Evolutionary conservation across 352 stramenopile genomes (phyloP), one percentile per base, ranked within the genome.

Genomic region (Pythium sukuiense): DNA sequence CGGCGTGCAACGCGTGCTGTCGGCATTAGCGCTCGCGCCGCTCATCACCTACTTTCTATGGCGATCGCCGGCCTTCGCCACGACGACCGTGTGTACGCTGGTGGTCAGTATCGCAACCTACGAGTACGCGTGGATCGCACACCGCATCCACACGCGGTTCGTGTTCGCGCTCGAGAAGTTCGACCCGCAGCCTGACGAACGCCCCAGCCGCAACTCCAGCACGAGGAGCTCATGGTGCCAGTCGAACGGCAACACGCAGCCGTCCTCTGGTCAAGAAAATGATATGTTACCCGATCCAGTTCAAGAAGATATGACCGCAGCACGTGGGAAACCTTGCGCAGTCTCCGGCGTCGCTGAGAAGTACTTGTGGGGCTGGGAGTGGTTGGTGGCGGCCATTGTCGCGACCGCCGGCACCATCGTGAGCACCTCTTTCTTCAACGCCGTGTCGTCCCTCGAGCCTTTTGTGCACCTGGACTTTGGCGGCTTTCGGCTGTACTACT

Each of bases 51-150:
- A 88, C 18, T 92, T 92, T 30, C 73, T 93, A 12, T 89, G 83
- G 83, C 52, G 74, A 6, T 91, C 83, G 16, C 83, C 83, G 2
- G 81, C 78, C 9, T 83, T 89, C 61, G 81, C 80, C 12, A 91
- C 83, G n/a, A 78, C 83, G 8, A 89, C 79, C 0, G 79, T 91
- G 18, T 91, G 83, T 67, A 80, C 77, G 61, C 18, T 63, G 18
- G 55, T 69, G 18, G 55, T 63, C 18, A 87, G 86, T 30, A 70
- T 89, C 56, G 79, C 72, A 27, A 85, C 73, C 57, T 93, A 90
- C 69, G 85, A 93, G 65, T 93, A 87, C 67, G 72, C 85, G 61
- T 93, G 83, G 71, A 71, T 93, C 41, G 72, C 83, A 0, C 78
- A 89, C 55, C 72, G 85, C 46, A 93, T 93, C 55, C 80, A 86